Base-by-base conservation (phyloP, 1,139 yeast genomes). In the Yamadazyma membranifaciens region DNA sequence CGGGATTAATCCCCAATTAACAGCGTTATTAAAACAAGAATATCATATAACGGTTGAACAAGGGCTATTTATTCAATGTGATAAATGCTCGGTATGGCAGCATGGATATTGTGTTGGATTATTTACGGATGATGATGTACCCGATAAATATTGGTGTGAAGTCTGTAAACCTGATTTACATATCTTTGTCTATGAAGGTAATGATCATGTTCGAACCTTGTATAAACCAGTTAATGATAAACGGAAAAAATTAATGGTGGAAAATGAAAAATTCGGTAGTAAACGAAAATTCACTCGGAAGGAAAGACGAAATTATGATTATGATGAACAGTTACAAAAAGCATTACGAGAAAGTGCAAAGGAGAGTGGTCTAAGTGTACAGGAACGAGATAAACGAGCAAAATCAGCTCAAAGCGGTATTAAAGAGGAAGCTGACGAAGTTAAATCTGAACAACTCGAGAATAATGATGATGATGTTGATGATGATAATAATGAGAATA, bases 51-150 rank as follows among this genome's bases (percentile, higher is more conserved):
- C 83, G 40, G 86, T 84, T 43, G 83, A 83, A 47, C 81, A 82
- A 44, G 94, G 94, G 3, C 74, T 86, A 39, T 87, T 83, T 62
- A 85, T 87, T 51, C 94, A 85, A 63, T 92, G 98, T 71, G 98
- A 92, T 53, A 74, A 77, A 47, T 92, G 98, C 65, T 81, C 88
- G 20, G 96, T 84, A 9, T 92, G 98, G 98, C 98, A 92, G 63
- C 98, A 92, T 60, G 98, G 97, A 3, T 89, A 74, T 63, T 92
- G 98, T 67, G 97, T 92, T 32, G 95, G 96, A 1, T 75, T 87
- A 44, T 73, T 70, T 46, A 77, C 78, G 38, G 86, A 81, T 49
- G 83, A 80, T 27, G 84, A 79, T 45, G 88, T 88, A 0, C 96
- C 96, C 2, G 96, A 89, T 45, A 86, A 86, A 59, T 91, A 91